Percentiles rank a stretch among this genome's conserved stretches.
Conservation (phyloP, 2,329 filamentous ascomycete genomes). For the Alternaria ethzedia region DNA sequence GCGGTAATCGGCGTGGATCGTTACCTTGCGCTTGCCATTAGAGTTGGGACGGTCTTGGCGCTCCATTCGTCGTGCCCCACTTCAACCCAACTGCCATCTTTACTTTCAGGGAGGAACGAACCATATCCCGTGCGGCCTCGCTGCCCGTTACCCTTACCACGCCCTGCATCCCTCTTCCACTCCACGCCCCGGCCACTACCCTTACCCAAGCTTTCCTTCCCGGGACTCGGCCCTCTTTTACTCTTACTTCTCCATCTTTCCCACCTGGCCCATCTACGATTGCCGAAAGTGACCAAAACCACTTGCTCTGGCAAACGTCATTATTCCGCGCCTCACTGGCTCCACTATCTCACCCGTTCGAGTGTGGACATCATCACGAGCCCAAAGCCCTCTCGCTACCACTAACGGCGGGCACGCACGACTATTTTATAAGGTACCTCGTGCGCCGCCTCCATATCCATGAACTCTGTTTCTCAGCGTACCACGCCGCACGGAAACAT, state of each 20-base stretch:
- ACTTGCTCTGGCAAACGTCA: not conserved
- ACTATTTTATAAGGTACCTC: not conserved
- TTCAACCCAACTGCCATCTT: conserved; percentile 28
- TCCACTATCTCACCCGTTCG: conserved; percentile 21
- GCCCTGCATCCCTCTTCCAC: conserved; percentile 12
- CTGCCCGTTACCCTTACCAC: conserved; percentile 17
- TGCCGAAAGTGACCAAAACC: not conserved
- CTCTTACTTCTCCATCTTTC: conserved; percentile 9
- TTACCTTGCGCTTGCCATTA: conserved; percentile 26
- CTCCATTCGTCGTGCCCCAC: conserved; percentile 31
- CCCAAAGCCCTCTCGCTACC: conserved; percentile 12
- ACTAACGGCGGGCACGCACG: not conserved
- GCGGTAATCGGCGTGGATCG: not conserved
- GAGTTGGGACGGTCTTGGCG: conserved; percentile 24
- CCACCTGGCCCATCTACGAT: conserved; percentile 7
- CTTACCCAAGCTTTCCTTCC: conserved; percentile 3
- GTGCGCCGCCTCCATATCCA: conserved; percentile 16
- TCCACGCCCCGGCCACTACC: conserved; percentile 26
- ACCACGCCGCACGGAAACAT: conserved; percentile 19
- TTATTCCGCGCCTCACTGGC: conserved; percentile 10
- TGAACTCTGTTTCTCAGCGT: conserved; percentile 42
- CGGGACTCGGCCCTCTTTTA: conserved; percentile 1
- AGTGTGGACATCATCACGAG: conserved; percentile 12
- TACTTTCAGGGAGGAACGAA: conserved; percentile 28
- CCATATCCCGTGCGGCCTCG: conserved; percentile 15